Percentiles rank a stretch among this genome's conserved stretches.
phyloP scores from a whole-genome alignment of 208 protist species.

The Wallacemonas sp. region DNA sequence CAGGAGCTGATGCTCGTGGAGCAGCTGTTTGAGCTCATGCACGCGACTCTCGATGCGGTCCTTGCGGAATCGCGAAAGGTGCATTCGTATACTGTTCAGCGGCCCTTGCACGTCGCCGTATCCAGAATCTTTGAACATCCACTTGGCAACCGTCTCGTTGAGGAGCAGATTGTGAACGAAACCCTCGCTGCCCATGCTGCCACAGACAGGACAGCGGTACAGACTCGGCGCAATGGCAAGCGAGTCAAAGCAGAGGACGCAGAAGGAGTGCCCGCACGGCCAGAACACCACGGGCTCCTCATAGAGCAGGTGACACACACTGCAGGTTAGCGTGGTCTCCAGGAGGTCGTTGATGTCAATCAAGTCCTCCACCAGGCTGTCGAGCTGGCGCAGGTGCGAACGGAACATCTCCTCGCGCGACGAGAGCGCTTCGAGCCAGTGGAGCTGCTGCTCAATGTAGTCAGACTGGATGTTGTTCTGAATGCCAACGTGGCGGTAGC shows the following conservation, averaged over 20 bases:
- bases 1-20: slow-evolving; percentile 22
- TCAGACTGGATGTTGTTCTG: slow-evolving; percentile 86
- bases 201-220: slow-evolving; percentile 80
- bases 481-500: slow-evolving; percentile 76
- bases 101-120: slow-evolving; percentile 78
- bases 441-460: slow-evolving; percentile 73
- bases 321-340: slow-evolving; percentile 73
- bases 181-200: slow-evolving; percentile 86
- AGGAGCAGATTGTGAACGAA: slow-evolving; percentile 84
- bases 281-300: slow-evolving; percentile 86
- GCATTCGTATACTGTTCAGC: slow-evolving; percentile 71
- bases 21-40: slow-evolving; percentile 33
- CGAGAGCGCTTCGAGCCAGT: slow-evolving; percentile 68
- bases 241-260: slow-evolving; percentile 72
- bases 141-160: slow-evolving; percentile 82
- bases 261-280: slow-evolving; percentile 88
- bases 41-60: slow-evolving; percentile 50
- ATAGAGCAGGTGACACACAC: slow-evolving; percentile 75
- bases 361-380: slow-evolving; percentile 77
- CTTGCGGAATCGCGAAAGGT: slow-evolving; percentile 73
- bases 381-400: slow-evolving; percentile 58
- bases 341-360: slow-evolving; percentile 83
- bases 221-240: slow-evolving; percentile 82
- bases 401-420: slow-evolving; percentile 62
- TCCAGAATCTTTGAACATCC: slow-evolving; percentile 89